These are phyloP conservation scores for Salvia rosmarinus DNA, from an alignment of 257 asterid species.

Conservation along the genomic window DNA sequence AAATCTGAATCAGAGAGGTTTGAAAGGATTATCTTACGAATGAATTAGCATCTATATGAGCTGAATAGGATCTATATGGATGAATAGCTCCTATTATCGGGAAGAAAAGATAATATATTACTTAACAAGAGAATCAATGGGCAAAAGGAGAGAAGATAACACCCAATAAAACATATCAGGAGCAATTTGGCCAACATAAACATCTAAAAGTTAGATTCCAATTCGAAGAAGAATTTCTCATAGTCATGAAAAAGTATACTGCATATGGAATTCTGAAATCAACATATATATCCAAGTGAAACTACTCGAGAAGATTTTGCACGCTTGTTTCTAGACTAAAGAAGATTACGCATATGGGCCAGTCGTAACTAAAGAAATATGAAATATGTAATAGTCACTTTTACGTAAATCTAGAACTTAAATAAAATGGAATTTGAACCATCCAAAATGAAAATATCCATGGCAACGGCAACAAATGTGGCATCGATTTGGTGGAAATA, in stretches of 20 bases:
- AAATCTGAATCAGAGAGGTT: neutral
- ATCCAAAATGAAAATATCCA: too few relatives aligned
- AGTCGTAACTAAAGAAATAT: too few relatives aligned
- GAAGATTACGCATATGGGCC: too few relatives aligned
- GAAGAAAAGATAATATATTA: too few relatives aligned
- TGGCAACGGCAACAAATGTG: too few relatives aligned
- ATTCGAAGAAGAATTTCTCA: neutral
- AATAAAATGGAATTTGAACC: too few relatives aligned
- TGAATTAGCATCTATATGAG: conserved; percentile 2
- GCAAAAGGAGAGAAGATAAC: neutral
- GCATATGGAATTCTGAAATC: conserved; percentile 10
- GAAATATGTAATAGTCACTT: too few relatives aligned
- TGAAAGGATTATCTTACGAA: conserved; percentile 11
- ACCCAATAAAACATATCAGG: neutral
- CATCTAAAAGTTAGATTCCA: neutral
- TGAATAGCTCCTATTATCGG: neutral
- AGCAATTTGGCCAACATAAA: neutral
- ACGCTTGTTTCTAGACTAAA: too few relatives aligned
- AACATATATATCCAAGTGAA: conserved; percentile 3
- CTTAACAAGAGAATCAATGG: neutral
- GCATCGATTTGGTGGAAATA: too few relatives aligned
- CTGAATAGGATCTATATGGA: too few relatives aligned
- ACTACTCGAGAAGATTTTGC: neutral
- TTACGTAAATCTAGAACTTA: too few relatives aligned
- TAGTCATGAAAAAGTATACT: neutral